Evolutionary conservation across 1,139 yeast species (phyloP).

Genomic region (Lodderomyces margitis): DNA sequence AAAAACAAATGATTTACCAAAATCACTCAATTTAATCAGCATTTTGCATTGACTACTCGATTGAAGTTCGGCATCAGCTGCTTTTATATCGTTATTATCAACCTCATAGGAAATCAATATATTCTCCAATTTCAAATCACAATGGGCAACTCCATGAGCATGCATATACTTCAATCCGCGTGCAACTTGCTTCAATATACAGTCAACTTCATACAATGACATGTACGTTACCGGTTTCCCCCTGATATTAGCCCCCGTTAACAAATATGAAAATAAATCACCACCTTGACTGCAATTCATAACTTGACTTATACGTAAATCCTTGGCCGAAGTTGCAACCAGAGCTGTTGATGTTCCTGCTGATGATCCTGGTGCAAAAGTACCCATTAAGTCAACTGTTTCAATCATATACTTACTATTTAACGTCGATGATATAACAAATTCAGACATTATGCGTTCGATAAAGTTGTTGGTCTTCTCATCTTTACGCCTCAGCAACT

Average conservation of each 20-base stretch:
- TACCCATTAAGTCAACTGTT: slow-evolving; percentile 67
- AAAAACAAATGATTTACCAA: slow-evolving; percentile 77
- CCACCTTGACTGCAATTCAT: slow-evolving; percentile 80
- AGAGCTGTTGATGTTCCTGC: no score
- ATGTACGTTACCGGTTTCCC: slow-evolving; percentile 16
- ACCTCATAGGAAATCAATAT: slow-evolving; percentile 34
- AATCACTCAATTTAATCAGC: slow-evolving; percentile 60
- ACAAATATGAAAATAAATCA: slow-evolving; percentile 50
- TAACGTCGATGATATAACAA: slow-evolving; percentile 68
- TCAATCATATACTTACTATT: slow-evolving; percentile 68
- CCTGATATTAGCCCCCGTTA: slow-evolving; percentile 18
- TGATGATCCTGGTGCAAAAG: not conserved
- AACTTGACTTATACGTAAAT: slow-evolving; percentile 65
- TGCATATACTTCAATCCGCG: slow-evolving; percentile 68
- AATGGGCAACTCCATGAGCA: slow-evolving; percentile 72
- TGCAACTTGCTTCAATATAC: slow-evolving; percentile 66
- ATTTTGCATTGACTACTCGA: slow-evolving; percentile 24
- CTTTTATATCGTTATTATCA: slow-evolving; percentile 19
- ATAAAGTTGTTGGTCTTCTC: slow-evolving; percentile 61
- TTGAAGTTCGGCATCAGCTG: not conserved
- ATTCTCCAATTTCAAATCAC: slow-evolving; percentile 72
- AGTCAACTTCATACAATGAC: slow-evolving; percentile 60
- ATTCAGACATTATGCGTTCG: slow-evolving; percentile 72
- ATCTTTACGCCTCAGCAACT: slow-evolving; percentile 40
- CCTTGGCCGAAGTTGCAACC: no score